Evolutionary conservation across 2,329 filamentous ascomycete genomes (phyloP).

Genomic region (Leptographium radiaticola): DNA sequence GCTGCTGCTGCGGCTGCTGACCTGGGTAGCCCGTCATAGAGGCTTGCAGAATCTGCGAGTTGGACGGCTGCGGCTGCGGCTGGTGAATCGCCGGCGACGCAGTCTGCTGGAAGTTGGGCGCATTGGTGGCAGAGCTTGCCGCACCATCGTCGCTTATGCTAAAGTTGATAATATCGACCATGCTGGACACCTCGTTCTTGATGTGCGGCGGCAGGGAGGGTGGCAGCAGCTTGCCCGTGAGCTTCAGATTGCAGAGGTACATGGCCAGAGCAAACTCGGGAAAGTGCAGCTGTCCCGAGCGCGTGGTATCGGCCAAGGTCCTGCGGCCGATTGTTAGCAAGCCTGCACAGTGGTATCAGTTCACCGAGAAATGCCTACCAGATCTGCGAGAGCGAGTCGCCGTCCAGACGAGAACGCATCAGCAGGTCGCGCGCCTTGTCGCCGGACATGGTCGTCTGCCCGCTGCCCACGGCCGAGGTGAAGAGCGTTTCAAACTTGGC

Average conservation of each 20-base stretch:
- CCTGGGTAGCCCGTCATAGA: constrained; percentile 58
- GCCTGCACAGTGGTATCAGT: constrained; percentile 4
- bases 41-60: constrained; percentile 46
- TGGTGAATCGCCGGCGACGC: constrained; percentile 47
- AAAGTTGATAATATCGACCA: constrained; percentile 99
- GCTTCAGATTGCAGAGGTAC: constrained; percentile 92
- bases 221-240: constrained; percentile 77
- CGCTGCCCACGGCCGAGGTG: constrained; percentile 81
- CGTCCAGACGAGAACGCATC: constrained; percentile 75
- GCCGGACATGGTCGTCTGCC: constrained; percentile 74
- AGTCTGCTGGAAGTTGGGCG: constrained; percentile 23
- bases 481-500: constrained; percentile 96
- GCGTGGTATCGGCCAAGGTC: constrained; percentile 89
- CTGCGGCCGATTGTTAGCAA: constrained; percentile 25
- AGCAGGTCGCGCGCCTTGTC: constrained; percentile 87
- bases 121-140: constrained; percentile 1
- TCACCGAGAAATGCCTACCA: constrained; percentile 44
- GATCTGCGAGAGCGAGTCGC: constrained; percentile 80
- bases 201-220: constrained; percentile 66
- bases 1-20: constrained; percentile 19
- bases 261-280: constrained; percentile 95
- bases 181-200: constrained; percentile 94
- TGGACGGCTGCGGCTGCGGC: constrained; percentile 63
- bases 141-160: constrained; percentile 64
- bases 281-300: constrained; percentile 90